These are phyloP conservation scores for Hyphopichia pseudoburtonii DNA, from an alignment of 1,139 yeast genomes.

Conservation along the genomic window DNA sequence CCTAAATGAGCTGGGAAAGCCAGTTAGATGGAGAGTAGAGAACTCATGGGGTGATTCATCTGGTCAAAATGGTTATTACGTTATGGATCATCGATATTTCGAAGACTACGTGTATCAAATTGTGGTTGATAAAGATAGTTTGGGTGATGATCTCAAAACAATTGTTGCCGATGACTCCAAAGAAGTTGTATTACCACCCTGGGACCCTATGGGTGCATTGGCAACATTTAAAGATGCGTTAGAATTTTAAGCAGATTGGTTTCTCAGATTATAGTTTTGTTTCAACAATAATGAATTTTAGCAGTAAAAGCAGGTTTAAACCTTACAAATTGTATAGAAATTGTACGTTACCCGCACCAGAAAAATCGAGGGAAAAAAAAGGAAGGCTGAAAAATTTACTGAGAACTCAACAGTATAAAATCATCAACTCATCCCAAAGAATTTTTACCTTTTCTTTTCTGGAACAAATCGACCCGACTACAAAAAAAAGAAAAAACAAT, in stretches of 20 bases:
- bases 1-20: constrained; percentile 13
- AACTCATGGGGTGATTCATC: constrained; percentile 19
- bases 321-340: background rate
- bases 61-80: constrained; percentile 18
- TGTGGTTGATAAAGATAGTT: constrained; percentile 12
- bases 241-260: background rate
- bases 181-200: constrained; percentile 14
- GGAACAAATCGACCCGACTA: no score
- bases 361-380: no score
- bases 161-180: constrained; percentile 7
- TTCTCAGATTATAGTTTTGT: no score
- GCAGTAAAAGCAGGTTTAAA: constrained; percentile 8
- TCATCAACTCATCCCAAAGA: no score
- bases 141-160: constrained; percentile 10
- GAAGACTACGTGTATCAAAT: constrained; percentile 18
- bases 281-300: constrained; percentile 3
- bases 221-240: constrained; percentile 7
- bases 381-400: no score
- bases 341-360: constrained; percentile 3
- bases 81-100: constrained; percentile 19
- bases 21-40: constrained; percentile 18
- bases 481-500: no score
- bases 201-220: constrained; percentile 21
- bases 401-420: no score
- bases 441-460: no score